phyloP scores from a whole-genome alignment of 108 stramenopile genomes.

The Stephanodiscus triporus region DNA sequence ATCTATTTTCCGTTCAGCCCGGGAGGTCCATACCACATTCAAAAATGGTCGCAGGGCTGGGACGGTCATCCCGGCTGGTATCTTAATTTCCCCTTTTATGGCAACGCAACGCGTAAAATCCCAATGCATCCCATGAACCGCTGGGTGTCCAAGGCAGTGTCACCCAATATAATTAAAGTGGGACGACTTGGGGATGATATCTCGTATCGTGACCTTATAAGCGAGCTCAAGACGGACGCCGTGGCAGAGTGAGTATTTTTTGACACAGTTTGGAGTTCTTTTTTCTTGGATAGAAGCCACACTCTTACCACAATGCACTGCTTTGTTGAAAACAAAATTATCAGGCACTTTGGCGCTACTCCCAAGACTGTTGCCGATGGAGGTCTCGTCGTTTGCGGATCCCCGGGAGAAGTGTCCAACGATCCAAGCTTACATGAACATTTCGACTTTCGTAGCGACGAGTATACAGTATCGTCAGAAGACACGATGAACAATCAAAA shows the following conservation, averaged over 20 bases:
- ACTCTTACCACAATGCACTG: not conserved
- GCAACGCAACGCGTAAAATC: conserved; percentile 37
- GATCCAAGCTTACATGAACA: conserved; percentile 42
- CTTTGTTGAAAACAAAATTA: too few species aligned
- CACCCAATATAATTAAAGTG: conserved; percentile 30
- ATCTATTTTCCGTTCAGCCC: conserved; percentile 27
- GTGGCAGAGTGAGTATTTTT: conserved; percentile 14
- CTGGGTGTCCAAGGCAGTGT: conserved; percentile 35
- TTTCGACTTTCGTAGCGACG: conserved; percentile 32
- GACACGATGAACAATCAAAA: conserved; percentile 35
- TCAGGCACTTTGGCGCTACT: conserved; percentile 21
- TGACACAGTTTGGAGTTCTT: not conserved
- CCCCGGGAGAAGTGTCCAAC: conserved; percentile 61
- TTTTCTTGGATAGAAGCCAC: not conserved
- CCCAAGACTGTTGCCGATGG: not conserved
- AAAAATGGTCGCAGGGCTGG: conserved; percentile 42
- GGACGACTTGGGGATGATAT: conserved; percentile 36
- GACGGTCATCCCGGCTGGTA: conserved; percentile 47
- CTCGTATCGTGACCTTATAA: conserved; percentile 21
- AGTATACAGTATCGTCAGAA: not conserved
- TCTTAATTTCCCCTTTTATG: conserved; percentile 25
- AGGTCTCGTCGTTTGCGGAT: conserved; percentile 58
- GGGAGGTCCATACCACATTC: conserved; percentile 45
- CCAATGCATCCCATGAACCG: conserved; percentile 44
- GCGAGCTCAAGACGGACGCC: conserved; percentile 25